Evolutionary conservation across 2,329 filamentous ascomycete genomes (phyloP), one percentile per base, ranked within the genome.

Genomic region (Claviceps lovelessii): DNA sequence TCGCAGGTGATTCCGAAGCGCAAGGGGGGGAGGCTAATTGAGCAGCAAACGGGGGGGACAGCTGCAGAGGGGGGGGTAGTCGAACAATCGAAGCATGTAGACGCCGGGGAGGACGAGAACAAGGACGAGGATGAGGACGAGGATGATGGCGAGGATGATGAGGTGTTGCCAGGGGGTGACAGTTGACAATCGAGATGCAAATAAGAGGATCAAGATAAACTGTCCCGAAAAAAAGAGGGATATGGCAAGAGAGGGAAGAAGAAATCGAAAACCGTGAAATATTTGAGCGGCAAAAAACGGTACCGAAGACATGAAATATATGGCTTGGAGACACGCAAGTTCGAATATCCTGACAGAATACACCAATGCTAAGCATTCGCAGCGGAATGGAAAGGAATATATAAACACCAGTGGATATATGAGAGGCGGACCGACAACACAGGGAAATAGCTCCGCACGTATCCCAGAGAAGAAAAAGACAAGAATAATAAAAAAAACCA

Each of bases 1-100:
- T 72, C 90, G 70, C 77, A 81, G 52, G 89, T 94, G 4, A 90
- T 98, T 61, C 93, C 93, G 0, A 90, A 89, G 70, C 76, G 93
- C 58, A 98, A 98, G 68, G 89, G 88, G 0, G 89, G 86, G 0
- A 79, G 76, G 54, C 65, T 95, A 61, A 88, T 75, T 58, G 67
- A 64, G 1, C 67, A 66, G 3, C 61, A 44, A 3, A 57, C 55
- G 15, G 64, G 54, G 17, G 61, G 9, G 5, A 4, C 5, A 33
- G 9, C 31, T 33, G 9, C 31, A 33, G 48, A 6, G 56, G 57
- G 11, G 61, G 48, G 5, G 56, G 57, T 10, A 63, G 54, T 11
- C 58, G 52, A 1, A 29, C 60, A 56, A 5, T 64, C 63, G 44
- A 63, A 63, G 5, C 61, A 54, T 2, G 61, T 59, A 1, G 62